phyloP scores from a whole-genome alignment of 352 stramenopile species.

The Pythium aphanidermatum region DNA sequence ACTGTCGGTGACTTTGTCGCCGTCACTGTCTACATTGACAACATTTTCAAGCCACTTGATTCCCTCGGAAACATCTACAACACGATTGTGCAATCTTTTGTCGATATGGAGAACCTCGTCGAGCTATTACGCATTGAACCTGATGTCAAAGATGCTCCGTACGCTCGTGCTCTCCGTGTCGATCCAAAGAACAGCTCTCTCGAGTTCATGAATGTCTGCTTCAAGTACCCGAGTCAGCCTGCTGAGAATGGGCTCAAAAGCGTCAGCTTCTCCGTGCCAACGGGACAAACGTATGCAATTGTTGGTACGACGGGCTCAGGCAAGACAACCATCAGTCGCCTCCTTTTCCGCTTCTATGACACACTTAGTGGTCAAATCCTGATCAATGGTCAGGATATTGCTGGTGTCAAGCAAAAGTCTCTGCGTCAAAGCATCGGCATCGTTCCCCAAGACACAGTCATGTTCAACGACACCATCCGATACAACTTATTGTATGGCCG shows the following conservation, averaged over 20 bases:
- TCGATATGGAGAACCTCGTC: slow-evolving; percentile 95
- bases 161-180: slow-evolving; percentile 49
- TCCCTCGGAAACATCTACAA: slow-evolving; percentile 96
- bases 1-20: slow-evolving; percentile 94
- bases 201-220: slow-evolving; percentile 91
- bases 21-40: slow-evolving; percentile 91
- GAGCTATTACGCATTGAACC: slow-evolving; percentile 92
- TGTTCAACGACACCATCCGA: slow-evolving; percentile 97
- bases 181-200: slow-evolving; percentile 46
- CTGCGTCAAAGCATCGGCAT: slow-evolving; percentile 91
- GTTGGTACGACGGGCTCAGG: slow-evolving; percentile 90
- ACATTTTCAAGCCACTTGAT: slow-evolving; percentile 96
- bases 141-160: slow-evolving; percentile 86
- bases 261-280: slow-evolving; percentile 56
- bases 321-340: slow-evolving; percentile 92
- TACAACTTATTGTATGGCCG: slow-evolving; percentile 95
- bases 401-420: slow-evolving; percentile 80
- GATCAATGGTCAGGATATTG: slow-evolving; percentile 91
- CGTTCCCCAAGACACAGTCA: slow-evolving; percentile 93
- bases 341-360: slow-evolving; percentile 97
- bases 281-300: slow-evolving; percentile 89
- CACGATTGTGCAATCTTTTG: slow-evolving; percentile 93
- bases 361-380: slow-evolving; percentile 66
- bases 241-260: slow-evolving; percentile 82
- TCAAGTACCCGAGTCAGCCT: slow-evolving; percentile 89